Percentiles rank a stretch among this genome's conserved stretches.
phyloP scores from a whole-genome alignment of 306 rosid genomes.

The Rosa rugosa region DNA sequence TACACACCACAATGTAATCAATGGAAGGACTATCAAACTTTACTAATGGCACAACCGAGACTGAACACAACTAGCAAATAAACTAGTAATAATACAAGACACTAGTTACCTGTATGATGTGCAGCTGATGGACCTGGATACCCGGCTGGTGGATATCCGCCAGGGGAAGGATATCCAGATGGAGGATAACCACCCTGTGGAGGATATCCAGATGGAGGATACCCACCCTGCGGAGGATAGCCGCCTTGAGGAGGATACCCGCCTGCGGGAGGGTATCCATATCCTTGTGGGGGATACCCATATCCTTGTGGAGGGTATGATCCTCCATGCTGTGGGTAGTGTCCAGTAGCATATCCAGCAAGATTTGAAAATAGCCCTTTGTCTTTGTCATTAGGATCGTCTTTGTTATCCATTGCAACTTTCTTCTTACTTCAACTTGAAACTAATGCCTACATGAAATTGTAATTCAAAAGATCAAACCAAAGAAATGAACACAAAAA shows the following conservation, averaged over 20 bases:
- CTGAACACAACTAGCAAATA: background rate
- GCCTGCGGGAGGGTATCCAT: slow-evolving; percentile 27
- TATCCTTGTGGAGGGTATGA: slow-evolving; percentile 31
- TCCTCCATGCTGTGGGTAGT: slow-evolving; percentile 41
- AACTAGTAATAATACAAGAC: background rate
- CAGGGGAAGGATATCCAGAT: too few species aligned
- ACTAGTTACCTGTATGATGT: slow-evolving; percentile 25
- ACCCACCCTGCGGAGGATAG: slow-evolving; percentile 31
- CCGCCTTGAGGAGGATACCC: slow-evolving; percentile 23
- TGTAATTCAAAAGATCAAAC: background rate
- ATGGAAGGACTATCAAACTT: too few species aligned
- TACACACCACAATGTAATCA: background rate
- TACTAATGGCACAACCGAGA: background rate
- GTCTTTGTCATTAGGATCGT: slow-evolving; percentile 57
- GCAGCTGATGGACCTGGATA: slow-evolving; percentile 57
- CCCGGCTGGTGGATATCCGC: background rate
- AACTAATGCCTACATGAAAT: slow-evolving; percentile 8
- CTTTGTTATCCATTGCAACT: slow-evolving; percentile 51
- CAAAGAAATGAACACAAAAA: background rate
- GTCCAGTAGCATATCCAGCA: slow-evolving; percentile 46
- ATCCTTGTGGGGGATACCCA: slow-evolving; percentile 31
- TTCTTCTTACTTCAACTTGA: slow-evolving; percentile 45
- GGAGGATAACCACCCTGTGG: background rate
- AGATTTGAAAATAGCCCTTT: slow-evolving; percentile 63
- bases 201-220: slow-evolving; percentile 42